A percentile compares a stretch with the other conserved stretches of the same genome.
phyloP scores from a whole-genome alignment of 176 grass and related monocot genomes.

The Musa troglodytarum region DNA sequence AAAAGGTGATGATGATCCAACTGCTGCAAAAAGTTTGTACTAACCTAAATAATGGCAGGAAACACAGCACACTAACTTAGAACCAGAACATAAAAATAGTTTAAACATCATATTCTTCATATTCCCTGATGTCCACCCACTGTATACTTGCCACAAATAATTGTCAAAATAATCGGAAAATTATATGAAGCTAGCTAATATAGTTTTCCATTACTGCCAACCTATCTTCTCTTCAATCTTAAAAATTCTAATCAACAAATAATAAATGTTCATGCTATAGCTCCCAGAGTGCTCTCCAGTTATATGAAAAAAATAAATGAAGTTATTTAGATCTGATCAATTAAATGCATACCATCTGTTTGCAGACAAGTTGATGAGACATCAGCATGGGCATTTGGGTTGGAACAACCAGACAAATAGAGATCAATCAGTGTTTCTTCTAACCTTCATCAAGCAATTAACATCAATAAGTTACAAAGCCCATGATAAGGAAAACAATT shows the following conservation, averaged over 20 bases:
- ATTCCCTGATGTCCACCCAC: too few species aligned
- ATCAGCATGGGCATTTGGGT: conserved; percentile 20
- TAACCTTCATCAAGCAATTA: conserved; percentile 35
- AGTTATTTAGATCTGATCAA: neutral
- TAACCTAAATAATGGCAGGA: neutral
- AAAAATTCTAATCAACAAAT: too few species aligned
- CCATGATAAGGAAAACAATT: neutral
- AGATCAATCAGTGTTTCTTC: conserved; percentile 81
- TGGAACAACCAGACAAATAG: conserved; percentile 77
- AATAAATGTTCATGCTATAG: neutral
- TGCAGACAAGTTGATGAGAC: conserved; percentile 15
- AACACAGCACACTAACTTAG: neutral
- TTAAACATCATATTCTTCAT: too few species aligned
- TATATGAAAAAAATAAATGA: conserved; percentile 18
- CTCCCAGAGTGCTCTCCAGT: neutral
- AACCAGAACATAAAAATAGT: neutral
- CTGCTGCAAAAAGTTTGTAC: neutral
- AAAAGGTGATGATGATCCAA: neutral
- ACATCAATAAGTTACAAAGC: conserved; percentile 10
- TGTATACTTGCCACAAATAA: too few species aligned
- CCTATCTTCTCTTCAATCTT: too few species aligned
- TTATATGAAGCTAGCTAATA: too few species aligned
- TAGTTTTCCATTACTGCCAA: too few species aligned
- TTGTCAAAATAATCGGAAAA: too few species aligned
- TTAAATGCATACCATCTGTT: conserved; percentile 27